Conservation (phyloP, 345 rosid species). For the Aethionema arabicum region DNA sequence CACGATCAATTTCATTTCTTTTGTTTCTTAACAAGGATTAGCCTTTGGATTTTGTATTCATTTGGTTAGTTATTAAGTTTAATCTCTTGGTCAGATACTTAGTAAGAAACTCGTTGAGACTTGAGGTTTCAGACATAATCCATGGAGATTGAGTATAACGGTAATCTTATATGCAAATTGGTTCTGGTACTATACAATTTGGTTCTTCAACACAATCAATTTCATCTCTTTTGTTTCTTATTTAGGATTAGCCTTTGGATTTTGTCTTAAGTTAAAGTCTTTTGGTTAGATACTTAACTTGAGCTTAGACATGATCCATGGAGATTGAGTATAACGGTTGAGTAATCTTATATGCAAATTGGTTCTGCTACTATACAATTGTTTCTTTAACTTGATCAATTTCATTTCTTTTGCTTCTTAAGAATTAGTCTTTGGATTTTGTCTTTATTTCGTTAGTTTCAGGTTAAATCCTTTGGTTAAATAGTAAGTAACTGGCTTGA, state of each 20-base stretch:
- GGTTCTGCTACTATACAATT: too few relatives aligned
- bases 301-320: conserved; percentile 9
- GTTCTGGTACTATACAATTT: too few relatives aligned
- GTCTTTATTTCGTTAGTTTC: too few relatives aligned
- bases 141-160: conserved; percentile 15
- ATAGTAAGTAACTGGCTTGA: too few relatives aligned
- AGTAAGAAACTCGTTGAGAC: neutral
- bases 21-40: conserved; percentile 3
- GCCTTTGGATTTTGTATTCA: conserved; percentile 8
- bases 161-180: too few relatives aligned
- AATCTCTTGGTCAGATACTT: neutral
- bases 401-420: too few relatives aligned
- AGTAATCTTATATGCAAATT: too few relatives aligned
- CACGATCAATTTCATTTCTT: neutral
- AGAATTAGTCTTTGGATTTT: too few relatives aligned
- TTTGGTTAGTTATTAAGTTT: conserved; percentile 3
- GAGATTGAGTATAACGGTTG: conserved; percentile 2
- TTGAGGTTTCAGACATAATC: neutral
- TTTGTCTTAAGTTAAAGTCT: neutral
- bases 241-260: conserved; percentile 12
- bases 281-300: neutral
- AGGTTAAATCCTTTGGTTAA: too few relatives aligned
- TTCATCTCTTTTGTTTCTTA: too few relatives aligned
- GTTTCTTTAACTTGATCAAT: too few relatives aligned
- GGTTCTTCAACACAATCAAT: too few relatives aligned